These are phyloP conservation scores for Hirsutella rhossiliensis DNA, from an alignment of 2,329 filamentous ascomycete species.

Conservation along the genomic window DNA sequence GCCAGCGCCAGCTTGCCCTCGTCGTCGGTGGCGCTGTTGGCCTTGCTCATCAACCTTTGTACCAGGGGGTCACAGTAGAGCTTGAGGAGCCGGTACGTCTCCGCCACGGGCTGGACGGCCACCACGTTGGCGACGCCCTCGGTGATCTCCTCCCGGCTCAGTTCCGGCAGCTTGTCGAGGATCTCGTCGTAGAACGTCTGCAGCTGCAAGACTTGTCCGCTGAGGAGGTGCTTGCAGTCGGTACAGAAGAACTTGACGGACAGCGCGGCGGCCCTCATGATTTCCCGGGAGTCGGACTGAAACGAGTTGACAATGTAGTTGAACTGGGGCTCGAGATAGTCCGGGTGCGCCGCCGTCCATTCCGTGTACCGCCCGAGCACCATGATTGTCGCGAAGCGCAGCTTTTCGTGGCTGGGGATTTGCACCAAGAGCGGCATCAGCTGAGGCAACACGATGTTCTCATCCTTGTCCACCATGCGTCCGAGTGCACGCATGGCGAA, in stretches of 20 bases:
- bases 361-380: conserved; percentile 92
- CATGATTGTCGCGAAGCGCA: conserved; percentile 98
- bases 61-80: conserved; percentile 89
- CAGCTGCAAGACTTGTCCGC: conserved; percentile 71
- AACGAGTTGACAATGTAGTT: conserved; percentile 94
- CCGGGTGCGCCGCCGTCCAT: conserved; percentile 90
- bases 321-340: conserved; percentile 84
- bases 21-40: conserved; percentile 73
- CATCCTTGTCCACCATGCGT: conserved; percentile 85
- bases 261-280: conserved; percentile 81
- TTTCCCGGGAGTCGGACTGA: conserved; percentile 76
- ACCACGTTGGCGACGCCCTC: conserved; percentile 91
- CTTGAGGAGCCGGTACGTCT: conserved; percentile 78
- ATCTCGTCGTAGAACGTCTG: conserved; percentile 89
- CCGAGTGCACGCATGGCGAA: conserved; percentile 96
- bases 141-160: conserved; percentile 90
- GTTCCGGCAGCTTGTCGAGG: conserved; percentile 70
- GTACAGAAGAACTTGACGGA: conserved; percentile 96
- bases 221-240: conserved; percentile 80
- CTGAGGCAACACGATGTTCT: conserved; percentile 75
- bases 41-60: conserved; percentile 71
- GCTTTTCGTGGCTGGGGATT: conserved; percentile 90
- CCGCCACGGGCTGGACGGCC: conserved; percentile 67
- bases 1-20: conserved; percentile 77
- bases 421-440: conserved; percentile 89